Percentiles rank a stretch among this genome's conserved stretches.
Conservation (phyloP, 371 early-diverging fungal genomes). For the Mucor saturninus region DNA sequence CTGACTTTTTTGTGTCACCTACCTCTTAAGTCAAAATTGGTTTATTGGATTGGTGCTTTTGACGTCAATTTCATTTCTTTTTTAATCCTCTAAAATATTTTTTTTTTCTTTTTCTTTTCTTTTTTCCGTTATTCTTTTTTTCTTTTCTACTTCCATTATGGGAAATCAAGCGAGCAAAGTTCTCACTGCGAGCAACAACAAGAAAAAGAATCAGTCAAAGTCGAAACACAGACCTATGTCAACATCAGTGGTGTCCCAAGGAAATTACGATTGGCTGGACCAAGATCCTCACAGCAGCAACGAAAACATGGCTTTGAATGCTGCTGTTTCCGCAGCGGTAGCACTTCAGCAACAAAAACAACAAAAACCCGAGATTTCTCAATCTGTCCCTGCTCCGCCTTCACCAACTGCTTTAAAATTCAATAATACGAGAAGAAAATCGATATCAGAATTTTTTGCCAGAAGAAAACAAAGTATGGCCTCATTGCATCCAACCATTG, state of each 20-base stretch:
- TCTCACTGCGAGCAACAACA: constrained; percentile 18
- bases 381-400: constrained; percentile 8
- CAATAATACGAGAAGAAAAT: constrained; percentile 39
- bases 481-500: constrained; percentile 24
- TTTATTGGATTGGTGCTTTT: constrained; percentile 12
- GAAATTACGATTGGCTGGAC: constrained; percentile 48
- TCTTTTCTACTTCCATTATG: constrained; percentile 26
- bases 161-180: constrained; percentile 50
- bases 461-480: constrained; percentile 43
- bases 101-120: background rate
- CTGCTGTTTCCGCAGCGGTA: constrained; percentile 18
- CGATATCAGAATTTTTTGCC: constrained; percentile 53
- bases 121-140: background rate
- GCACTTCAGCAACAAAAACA: constrained; percentile 16
- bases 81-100: background rate
- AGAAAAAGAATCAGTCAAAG: constrained; percentile 19
- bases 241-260: constrained; percentile 35
- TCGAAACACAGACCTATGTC: constrained; percentile 20
- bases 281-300: constrained; percentile 26
- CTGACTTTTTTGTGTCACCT: constrained; percentile 10
- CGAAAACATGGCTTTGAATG: constrained; percentile 13
- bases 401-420: constrained; percentile 3
- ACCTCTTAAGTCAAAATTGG: constrained; percentile 5
- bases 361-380: constrained; percentile 1
- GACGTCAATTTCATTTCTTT: background rate